Base-by-base conservation (phyloP, 371 early-diverging fungal species). In the Parasitella parasitica region DNA sequence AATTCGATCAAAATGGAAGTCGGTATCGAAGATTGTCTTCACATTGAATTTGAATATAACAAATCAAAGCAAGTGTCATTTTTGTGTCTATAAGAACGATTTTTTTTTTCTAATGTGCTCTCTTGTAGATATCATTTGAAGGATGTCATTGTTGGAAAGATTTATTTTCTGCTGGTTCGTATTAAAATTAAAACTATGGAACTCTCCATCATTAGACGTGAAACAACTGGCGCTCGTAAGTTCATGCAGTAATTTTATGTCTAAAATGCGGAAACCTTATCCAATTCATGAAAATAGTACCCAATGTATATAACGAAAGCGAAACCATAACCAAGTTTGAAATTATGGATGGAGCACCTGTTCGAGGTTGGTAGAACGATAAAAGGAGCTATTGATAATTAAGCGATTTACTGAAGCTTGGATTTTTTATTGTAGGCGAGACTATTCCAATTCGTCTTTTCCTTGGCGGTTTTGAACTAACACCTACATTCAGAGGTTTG, bases 111-210 rank as follows among this genome's bases (percentile, higher is more conserved):
- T 37, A 46, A 16, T 20, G 2, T 46, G 49, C 22, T 43, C 8
- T 12, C 43, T 9, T 9, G 28, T 12, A 82, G 79, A 63, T 98
- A 97, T 76, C 94, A 97, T 71, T 78, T 99, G 51, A 93, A 96
- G 67, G 99, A 97, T 71, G 97, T 97, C 4, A 99, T 99, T 71
- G 96, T 98, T 18, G 99, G 99, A 59, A 97, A 97, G 71, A 97
- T 99, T 66, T 97, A 96, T 81, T 99, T 99, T 76, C 76, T 98
- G 52, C 83, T 99, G 32, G 98, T 99, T n/a, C 93, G 98, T 53
- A 98, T 99, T 72, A 98, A 98, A 79, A 95, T 99, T 77, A 97
- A 97, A 70, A 92, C 97, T 63, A 98, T 99, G 98, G 99, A 99
- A 70, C 86, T 99, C 35, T 94, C 96, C 18, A 98, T 99, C 64